Conservation (phyloP, 352 stramenopile species). For the Pythium phragmitis region DNA sequence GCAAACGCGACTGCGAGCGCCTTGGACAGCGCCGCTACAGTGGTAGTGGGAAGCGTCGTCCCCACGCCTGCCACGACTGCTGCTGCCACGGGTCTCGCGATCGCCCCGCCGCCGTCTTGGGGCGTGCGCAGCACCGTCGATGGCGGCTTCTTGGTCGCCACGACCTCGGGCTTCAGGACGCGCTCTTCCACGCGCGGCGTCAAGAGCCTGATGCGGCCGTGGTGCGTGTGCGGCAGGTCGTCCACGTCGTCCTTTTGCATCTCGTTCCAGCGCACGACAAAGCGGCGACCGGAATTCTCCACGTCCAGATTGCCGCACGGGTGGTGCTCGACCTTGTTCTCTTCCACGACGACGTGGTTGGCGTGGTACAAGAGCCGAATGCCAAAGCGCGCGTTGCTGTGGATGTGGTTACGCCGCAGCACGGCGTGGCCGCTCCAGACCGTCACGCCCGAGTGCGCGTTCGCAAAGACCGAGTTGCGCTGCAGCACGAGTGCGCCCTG, state of each 20-base stretch:
- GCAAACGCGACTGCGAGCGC: slow-evolving; percentile 14
- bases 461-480: slow-evolving; percentile 52
- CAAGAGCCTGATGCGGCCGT: slow-evolving; percentile 44
- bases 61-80: background rate
- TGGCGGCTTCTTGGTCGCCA: background rate
- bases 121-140: background rate
- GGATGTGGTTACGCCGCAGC: slow-evolving; percentile 60
- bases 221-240: slow-evolving; percentile 47
- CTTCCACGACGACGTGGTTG: slow-evolving; percentile 69
- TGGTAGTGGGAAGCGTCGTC: background rate
- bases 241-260: slow-evolving; percentile 62
- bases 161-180: slow-evolving; percentile 9
- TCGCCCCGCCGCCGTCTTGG: background rate
- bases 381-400: slow-evolving; percentile 66
- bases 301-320: slow-evolving; percentile 71
- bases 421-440: slow-evolving; percentile 59
- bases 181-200: slow-evolving; percentile 41
- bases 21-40: slow-evolving; percentile 3
- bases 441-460: slow-evolving; percentile 59
- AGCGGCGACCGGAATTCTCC: slow-evolving; percentile 72
- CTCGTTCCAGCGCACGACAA: slow-evolving; percentile 77
- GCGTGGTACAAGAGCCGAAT: slow-evolving; percentile 71
- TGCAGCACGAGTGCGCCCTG: slow-evolving; percentile 60
- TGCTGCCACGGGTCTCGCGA: background rate
- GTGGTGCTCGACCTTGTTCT: slow-evolving; percentile 67